These are phyloP conservation scores for Hyaloscypha variabilis DNA, from an alignment of 495 filamentous ascomycete genomes.

Conservation along the genomic window DNA sequence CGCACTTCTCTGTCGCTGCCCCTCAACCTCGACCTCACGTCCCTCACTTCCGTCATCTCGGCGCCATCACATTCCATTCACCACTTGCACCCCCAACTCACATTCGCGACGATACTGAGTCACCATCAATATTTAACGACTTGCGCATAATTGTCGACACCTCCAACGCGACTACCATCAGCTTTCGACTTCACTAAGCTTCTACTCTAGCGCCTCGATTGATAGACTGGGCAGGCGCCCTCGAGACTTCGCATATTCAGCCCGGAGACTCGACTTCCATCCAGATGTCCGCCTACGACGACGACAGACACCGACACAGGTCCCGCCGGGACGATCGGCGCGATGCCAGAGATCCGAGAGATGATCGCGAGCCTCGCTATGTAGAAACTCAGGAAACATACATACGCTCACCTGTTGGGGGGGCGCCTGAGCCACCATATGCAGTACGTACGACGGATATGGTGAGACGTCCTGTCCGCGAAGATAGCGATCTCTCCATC, in stretches of 20 bases:
- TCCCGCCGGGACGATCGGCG: slow-evolving; percentile 38
- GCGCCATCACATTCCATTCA: neutral
- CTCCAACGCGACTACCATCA: neutral
- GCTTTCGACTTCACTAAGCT: neutral
- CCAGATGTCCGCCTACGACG: slow-evolving; percentile 29
- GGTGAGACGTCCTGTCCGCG: slow-evolving; percentile 52
- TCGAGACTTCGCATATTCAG: neutral
- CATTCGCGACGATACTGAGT: neutral
- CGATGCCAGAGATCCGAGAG: slow-evolving; percentile 37
- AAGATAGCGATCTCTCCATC: slow-evolving; percentile 62
- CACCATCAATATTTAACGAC: neutral
- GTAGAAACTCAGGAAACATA: slow-evolving; percentile 53
- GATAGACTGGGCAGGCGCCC: neutral
- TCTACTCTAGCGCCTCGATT: neutral
- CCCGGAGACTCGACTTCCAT: neutral
- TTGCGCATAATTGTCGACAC: neutral
- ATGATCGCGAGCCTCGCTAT: slow-evolving; percentile 44
- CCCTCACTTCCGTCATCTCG: slow-evolving; percentile 13
- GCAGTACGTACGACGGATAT: slow-evolving; percentile 48
- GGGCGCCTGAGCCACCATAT: slow-evolving; percentile 30
- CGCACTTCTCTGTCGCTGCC: neutral
- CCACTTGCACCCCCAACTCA: neutral
- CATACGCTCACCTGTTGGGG: slow-evolving; percentile 28
- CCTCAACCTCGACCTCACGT: neutral
- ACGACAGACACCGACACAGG: slow-evolving; percentile 24